Conservation (phyloP, 129 eudicot genomes). For the carrot (Daucus carota) region DNA sequence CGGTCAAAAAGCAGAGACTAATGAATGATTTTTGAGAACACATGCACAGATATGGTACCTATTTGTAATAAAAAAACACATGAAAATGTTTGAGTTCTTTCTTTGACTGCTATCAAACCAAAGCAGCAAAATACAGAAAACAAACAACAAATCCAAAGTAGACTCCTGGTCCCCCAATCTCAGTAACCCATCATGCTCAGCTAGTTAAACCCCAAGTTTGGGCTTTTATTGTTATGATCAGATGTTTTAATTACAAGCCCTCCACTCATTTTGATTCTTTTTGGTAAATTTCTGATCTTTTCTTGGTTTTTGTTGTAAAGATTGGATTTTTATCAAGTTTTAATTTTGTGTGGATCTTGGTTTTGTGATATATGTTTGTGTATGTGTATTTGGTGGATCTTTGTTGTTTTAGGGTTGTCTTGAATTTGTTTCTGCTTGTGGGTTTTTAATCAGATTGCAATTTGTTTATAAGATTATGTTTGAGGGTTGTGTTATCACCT, state of each 20-base stretch:
- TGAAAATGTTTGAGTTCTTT: not conserved
- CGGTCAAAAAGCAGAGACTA: not conserved
- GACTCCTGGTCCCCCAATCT: not conserved
- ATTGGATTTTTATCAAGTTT: not conserved
- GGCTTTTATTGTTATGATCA: not conserved
- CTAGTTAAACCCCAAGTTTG: not conserved
- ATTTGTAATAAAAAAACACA: too few species aligned
- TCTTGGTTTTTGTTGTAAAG: not conserved
- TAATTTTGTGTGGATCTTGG: too few species aligned
- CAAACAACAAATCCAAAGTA: conserved; percentile 11
- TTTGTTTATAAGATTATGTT: not conserved
- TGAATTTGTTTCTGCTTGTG: not conserved
- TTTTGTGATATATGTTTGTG: not conserved
- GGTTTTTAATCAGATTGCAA: not conserved
- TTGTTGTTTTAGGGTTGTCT: not conserved
- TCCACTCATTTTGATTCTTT: not conserved
- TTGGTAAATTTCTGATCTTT: not conserved
- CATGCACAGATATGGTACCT: too few species aligned
- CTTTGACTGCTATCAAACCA: conserved; percentile 11
- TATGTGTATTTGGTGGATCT: too few species aligned
- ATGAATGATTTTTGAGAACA: too few species aligned
- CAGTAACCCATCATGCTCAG: not conserved
- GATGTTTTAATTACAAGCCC: not conserved
- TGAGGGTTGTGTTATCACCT: not conserved
- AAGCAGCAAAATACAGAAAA: not conserved